Conservation (phyloP, 108 stramenopile species). For the Cafeteria roenbergensis region DNA sequence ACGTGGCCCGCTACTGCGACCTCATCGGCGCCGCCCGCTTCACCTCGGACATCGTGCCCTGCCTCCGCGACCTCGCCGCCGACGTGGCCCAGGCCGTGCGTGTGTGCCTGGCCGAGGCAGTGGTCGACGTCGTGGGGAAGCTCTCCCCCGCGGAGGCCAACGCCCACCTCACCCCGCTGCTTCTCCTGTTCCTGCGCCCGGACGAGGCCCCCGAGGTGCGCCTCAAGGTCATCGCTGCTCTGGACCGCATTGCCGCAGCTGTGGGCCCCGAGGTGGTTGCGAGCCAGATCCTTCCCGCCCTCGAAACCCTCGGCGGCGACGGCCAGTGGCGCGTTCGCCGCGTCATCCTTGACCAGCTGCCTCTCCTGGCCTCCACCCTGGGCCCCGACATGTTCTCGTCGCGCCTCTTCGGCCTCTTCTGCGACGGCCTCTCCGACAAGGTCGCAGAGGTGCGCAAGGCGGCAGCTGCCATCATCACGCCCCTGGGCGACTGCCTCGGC, state of each 20-base stretch:
- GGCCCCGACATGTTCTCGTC: slow-evolving; percentile 71
- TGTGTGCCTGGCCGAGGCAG: slow-evolving; percentile 71
- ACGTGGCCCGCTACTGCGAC: slow-evolving; percentile 56
- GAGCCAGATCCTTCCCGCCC: slow-evolving; percentile 77
- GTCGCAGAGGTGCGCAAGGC: slow-evolving; percentile 79
- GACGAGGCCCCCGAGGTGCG: slow-evolving; percentile 51
- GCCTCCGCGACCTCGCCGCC: slow-evolving; percentile 30
- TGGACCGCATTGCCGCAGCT: slow-evolving; percentile 70
- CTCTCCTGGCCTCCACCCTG: slow-evolving; percentile 73
- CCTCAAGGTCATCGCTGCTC: slow-evolving; percentile 78
- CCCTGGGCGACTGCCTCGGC: slow-evolving; percentile 70
- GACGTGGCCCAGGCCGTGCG: slow-evolving; percentile 41
- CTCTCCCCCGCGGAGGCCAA: slow-evolving; percentile 72
- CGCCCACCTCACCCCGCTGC: slow-evolving; percentile 66
- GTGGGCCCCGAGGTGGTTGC: slow-evolving; percentile 78
- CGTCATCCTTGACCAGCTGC: slow-evolving; percentile 85
- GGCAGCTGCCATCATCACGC: slow-evolving; percentile 65
- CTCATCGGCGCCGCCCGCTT: slow-evolving; percentile 12
- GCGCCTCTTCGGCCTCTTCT: slow-evolving; percentile 59
- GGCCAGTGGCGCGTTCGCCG: slow-evolving; percentile 87
- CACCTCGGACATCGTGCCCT: slow-evolving; percentile 23
- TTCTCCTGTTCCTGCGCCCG: slow-evolving; percentile 61
- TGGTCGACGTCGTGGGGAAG: slow-evolving; percentile 69
- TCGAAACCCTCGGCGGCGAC: slow-evolving; percentile 82
- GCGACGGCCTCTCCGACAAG: slow-evolving; percentile 77